Conservation (phyloP, 352 stramenopile genomes). For the Pythium grandisporangium region DNA sequence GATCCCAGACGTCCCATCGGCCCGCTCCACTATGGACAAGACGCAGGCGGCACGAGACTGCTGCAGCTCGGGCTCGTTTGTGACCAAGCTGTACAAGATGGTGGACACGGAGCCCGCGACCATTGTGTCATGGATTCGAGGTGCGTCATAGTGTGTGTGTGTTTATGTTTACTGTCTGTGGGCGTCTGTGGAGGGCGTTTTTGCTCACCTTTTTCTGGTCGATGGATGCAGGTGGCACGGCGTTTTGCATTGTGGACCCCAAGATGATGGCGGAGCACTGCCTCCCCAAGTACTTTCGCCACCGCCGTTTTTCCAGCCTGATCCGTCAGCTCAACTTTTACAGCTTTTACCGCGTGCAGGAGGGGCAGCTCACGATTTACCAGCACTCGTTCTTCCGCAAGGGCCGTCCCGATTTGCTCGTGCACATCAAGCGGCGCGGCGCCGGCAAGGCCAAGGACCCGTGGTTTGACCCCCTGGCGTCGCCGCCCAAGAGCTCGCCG, state of each 20-base stretch:
- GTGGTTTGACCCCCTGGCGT: slow-evolving; percentile 64
- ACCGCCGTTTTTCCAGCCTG: slow-evolving; percentile 81
- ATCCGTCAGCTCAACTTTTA: slow-evolving; percentile 91
- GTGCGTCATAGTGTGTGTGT: not conserved
- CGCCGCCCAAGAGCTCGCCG: slow-evolving; percentile 4
- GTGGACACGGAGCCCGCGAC: slow-evolving; percentile 70
- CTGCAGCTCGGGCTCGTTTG: slow-evolving; percentile 62
- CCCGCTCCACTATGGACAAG: slow-evolving; percentile 9
- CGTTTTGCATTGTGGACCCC: slow-evolving; percentile 87
- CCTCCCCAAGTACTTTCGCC: slow-evolving; percentile 87
- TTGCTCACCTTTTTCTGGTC: too few relatives aligned
- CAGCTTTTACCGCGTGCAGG: slow-evolving; percentile 87
- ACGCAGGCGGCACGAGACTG: slow-evolving; percentile 6
- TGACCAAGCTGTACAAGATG: slow-evolving; percentile 83
- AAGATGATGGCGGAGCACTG: slow-evolving; percentile 85
- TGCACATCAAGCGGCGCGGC: slow-evolving; percentile 78
- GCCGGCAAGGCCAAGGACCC: slow-evolving; percentile 80
- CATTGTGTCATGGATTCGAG: slow-evolving; percentile 74
- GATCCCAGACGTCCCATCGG: slow-evolving; percentile 10
- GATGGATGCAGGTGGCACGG: slow-evolving; percentile 53
- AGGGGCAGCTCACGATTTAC: slow-evolving; percentile 80
- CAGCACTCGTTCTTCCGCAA: slow-evolving; percentile 83
- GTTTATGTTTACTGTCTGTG: not conserved
- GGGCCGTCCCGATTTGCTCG: slow-evolving; percentile 62
- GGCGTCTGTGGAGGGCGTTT: too few relatives aligned